Conservation (phyloP, 108 stramenopile genomes). For the Fistulifera pelliculosa region DNA sequence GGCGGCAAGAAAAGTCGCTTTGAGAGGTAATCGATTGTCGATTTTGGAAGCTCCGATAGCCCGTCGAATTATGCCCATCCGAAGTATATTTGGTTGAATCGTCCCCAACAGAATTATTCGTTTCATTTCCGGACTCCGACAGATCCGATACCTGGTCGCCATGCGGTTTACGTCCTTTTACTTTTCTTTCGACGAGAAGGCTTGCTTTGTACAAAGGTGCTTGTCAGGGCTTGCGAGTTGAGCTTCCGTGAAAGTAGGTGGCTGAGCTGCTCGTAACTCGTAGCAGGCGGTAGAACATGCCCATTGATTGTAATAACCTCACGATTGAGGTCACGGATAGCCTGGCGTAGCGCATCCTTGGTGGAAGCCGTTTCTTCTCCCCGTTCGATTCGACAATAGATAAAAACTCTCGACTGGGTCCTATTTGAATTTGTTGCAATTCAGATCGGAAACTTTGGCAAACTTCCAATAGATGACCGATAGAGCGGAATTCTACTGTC, state of each 20-base stretch:
- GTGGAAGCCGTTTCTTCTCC: conserved; percentile 19
- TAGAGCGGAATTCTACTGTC: conserved; percentile 61
- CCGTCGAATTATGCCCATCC: not conserved
- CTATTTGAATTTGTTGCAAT: conserved; percentile 63
- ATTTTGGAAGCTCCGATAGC: conserved; percentile 26
- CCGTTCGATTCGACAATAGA: conserved; percentile 9
- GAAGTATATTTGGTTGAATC: not conserved
- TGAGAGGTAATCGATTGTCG: conserved; percentile 63
- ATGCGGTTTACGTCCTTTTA: not conserved
- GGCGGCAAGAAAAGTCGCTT: conserved; percentile 69
- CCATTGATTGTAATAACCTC: conserved; percentile 84
- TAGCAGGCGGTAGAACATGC: conserved; percentile 63
- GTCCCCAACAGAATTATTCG: not conserved
- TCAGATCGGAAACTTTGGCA: conserved; percentile 50
- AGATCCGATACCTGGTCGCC: not conserved
- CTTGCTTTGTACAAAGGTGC: not conserved
- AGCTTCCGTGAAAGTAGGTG: conserved; percentile 46
- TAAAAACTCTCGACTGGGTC: conserved; percentile 15
- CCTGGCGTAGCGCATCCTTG: conserved; percentile 51
- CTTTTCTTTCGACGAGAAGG: too few species aligned
- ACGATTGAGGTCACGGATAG: conserved; percentile 67
- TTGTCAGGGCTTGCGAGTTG: conserved; percentile 42
- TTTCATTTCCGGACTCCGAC: conserved; percentile 4
- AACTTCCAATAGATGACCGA: conserved; percentile 77
- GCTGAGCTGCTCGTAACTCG: conserved; percentile 58